Evolutionary conservation across 2,329 filamentous ascomycete species (phyloP).

Genomic region (Alternaria postmessia): DNA sequence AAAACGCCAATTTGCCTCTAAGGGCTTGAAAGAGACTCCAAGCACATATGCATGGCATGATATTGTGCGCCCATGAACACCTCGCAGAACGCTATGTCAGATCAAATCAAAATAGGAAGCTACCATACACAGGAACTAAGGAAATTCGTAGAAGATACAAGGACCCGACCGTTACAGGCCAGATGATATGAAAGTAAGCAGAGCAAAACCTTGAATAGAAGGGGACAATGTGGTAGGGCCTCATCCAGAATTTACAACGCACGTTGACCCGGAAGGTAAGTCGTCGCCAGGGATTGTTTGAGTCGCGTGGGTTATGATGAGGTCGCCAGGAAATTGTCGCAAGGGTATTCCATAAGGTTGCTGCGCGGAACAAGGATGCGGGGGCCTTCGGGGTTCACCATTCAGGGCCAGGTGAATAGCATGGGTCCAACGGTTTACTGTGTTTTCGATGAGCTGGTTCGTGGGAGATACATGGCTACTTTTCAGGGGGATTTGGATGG

Average conservation of each 20-base stretch:
- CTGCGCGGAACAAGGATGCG: not conserved
- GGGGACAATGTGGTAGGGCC: not conserved
- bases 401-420: not conserved
- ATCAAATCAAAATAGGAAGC: not conserved
- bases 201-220: not conserved
- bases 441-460: slow-evolving; percentile 5
- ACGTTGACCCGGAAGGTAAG: not conserved
- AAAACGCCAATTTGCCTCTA: slow-evolving; percentile 5
- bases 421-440: not conserved
- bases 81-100: slow-evolving; percentile 14
- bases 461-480: slow-evolving; percentile 9
- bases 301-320: slow-evolving; percentile 2
- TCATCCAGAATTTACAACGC: not conserved
- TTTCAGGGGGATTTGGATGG: not conserved
- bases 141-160: slow-evolving; percentile 8
- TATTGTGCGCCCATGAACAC: slow-evolving; percentile 9
- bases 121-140: not conserved
- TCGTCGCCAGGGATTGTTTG: slow-evolving; percentile 2
- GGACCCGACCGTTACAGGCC: not conserved
- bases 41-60: slow-evolving; percentile 12
- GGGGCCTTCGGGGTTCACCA: slow-evolving; percentile 5
- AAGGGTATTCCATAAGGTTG: slow-evolving; percentile 3
- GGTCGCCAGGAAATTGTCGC: slow-evolving; percentile 7
- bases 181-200: not conserved
- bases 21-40: not conserved